Base-by-base conservation (phyloP, 2,329 filamentous ascomycete species). In the Blastomyces silverae region DNA sequence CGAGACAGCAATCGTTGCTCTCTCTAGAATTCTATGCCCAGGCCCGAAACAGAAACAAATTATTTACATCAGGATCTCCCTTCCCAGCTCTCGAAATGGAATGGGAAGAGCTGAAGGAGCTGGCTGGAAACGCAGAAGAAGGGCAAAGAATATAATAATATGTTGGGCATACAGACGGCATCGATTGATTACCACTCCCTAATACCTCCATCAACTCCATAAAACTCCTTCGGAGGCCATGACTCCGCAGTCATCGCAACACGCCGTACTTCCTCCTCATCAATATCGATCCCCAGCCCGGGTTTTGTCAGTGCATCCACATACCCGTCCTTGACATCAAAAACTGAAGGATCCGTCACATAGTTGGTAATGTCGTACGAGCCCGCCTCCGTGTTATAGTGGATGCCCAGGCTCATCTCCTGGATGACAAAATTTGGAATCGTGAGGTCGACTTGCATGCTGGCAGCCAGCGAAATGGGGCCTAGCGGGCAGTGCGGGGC, bases 321-420 rank as follows among this genome's bases (percentile, higher is more conserved):
- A 69, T 85, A 86, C 0, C 87, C 87, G 37, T 82, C 80, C 52
- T 65, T 60, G 39, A 65, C 50, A 44, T 55, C 55, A 53, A 53
- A 64, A 20, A 64, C 63, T 25, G 25, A 50, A 22, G 67, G 67
- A 28, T 67, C 66, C 28, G 42, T 64, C 42, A 61, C 57, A 31
- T 91, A 91, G 34, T 83, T 88, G 15, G 83, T 83, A 64, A 90
- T 77, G 72, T 90, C 88, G 69, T 86, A 80, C 1, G 84, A 81
- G 1, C 84, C 86, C 0, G 81, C 83, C 70, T 83, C 82, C 3
- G 76, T 75, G 69, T 92, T 92, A 72, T 92, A 92, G 73, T 92
- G 90, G 69, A 92, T 92, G 0, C 89, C 89, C 39, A 91, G 71
- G 63, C 86, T 88, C 89, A 91, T 91, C 74, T 92, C 89, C 71